Percentiles rank a stretch among this genome's conserved stretches.
Evolutionary conservation across 495 filamentous ascomycete genomes (phyloP).

Genomic region (Penicillium arizonense): DNA sequence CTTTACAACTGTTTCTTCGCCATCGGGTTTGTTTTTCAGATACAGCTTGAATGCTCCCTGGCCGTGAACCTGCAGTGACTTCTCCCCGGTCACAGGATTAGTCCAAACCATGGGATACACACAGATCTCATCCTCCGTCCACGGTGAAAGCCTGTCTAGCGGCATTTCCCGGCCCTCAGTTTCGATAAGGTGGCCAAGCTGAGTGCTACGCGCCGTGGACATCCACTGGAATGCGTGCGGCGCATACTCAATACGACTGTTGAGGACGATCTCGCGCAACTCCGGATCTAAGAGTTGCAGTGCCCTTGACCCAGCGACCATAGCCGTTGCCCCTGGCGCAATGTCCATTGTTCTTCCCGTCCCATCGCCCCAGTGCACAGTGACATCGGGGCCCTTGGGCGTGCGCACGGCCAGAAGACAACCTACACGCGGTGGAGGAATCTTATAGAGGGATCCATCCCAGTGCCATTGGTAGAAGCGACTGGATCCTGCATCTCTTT

Average conservation of each 20-base stretch:
- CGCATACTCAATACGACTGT: conserved; percentile 30
- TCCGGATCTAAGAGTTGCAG: conserved; percentile 21
- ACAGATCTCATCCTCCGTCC: conserved; percentile 22
- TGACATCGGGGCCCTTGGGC: conserved; percentile 29
- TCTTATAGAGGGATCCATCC: conserved; percentile 26
- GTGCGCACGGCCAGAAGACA: conserved; percentile 30
- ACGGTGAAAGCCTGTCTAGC: conserved; percentile 22
- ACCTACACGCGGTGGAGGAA: conserved; percentile 24
- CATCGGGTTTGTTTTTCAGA: conserved; percentile 25
- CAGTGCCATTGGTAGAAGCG: conserved; percentile 34
- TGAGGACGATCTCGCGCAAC: conserved; percentile 16
- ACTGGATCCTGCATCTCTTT: conserved; percentile 20
- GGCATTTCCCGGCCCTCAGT: conserved; percentile 28
- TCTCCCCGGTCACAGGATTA: conserved; percentile 35
- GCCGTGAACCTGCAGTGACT: conserved; percentile 37
- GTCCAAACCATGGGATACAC: conserved; percentile 31
- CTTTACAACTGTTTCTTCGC: conserved; percentile 25
- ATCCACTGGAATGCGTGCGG: conserved; percentile 35
- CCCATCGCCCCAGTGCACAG: conserved; percentile 29
- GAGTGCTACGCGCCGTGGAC: conserved; percentile 23
- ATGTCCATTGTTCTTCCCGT: conserved; percentile 26
- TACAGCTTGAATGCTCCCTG: conserved; percentile 37
- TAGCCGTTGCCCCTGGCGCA: conserved; percentile 27
- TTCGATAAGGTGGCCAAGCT: conserved; percentile 25
- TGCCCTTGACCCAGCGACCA: conserved; percentile 24